Evolutionary conservation across 2,329 filamentous ascomycete species (phyloP), one percentile per base, ranked within the genome.

Genomic region (Aspergillus novofumigatus): DNA sequence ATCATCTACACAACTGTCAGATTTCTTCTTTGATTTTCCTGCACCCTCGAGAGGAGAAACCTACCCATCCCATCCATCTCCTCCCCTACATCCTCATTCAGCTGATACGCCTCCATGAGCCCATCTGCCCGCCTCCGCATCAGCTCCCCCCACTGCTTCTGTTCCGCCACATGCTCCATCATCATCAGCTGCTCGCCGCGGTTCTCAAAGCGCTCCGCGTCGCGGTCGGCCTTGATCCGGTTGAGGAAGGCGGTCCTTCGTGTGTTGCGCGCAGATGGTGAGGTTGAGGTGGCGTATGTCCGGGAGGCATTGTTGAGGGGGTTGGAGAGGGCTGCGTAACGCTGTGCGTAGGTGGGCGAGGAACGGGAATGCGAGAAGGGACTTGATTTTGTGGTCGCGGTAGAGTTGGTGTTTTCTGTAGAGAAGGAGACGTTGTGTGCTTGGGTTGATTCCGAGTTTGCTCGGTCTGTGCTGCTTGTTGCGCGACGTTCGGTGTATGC

Each of bases 131-230:
- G 61, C 41, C 68, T 59, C 49, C 61, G 64, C 74, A 77, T 76
- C 26, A 54, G 59, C 59, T 76, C 74, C 29, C 72, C 70, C 72
- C 76, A 77, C 52, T 62, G 60, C 59, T 67, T 69, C 65, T 71
- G 68, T 63, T 72, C 75, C 54, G 66, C 70, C 55, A 72, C 63
- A 65, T 70, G 70, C 59, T 78, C 77, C 73, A 71, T 75, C 62
- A 66, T 74, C 69, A 71, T 73, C 57, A 74, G 70, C 69, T 71
- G 76, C 65, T 72, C 80, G 62, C 71, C 75, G 61, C 69, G 74
- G 61, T 66, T 67, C 59, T 75, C 71, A 54, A 74, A 75, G 7
- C 73, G 69, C 0, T 67, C 70, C 38, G 67, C 64, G 14, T 77
- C 74, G 29, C 77, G 73, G 45, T 72, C 70, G n/a, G 65, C 66